phyloP scores from a whole-genome alignment of 2,329 filamentous ascomycete species.

The Neofusicoccum parvum region DNA sequence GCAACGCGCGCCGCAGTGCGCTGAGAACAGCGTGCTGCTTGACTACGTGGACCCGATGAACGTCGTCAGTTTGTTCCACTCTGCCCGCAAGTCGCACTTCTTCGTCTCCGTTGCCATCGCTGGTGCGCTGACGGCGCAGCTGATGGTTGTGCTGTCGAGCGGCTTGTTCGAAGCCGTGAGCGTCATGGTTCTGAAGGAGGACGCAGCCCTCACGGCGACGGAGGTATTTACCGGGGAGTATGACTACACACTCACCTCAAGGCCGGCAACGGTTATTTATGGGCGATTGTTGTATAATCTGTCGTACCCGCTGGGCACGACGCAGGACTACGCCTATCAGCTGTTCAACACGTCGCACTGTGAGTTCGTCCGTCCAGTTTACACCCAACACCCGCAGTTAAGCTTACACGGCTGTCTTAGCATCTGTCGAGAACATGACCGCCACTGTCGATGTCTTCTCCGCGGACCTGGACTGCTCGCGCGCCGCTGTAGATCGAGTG shows the following conservation, averaged over 20 bases:
- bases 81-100: neutral
- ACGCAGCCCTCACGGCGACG: neutral
- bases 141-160: neutral
- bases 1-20: neutral
- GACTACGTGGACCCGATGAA: slow-evolving; percentile 6
- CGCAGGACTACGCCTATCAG: neutral
- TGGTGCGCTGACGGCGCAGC: neutral
- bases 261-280: neutral
- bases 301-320: neutral
- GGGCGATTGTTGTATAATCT: neutral
- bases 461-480: neutral
- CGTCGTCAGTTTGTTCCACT: neutral
- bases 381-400: neutral
- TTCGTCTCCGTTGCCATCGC: neutral
- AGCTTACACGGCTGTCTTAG: neutral
- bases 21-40: neutral
- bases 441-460: neutral
- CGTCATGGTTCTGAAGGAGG: neutral
- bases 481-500: neutral
- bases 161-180: neutral
- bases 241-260: neutral
- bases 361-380: neutral
- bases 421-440: neutral
- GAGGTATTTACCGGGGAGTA: neutral
- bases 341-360: neutral